Evolutionary conservation across 352 stramenopile genomes (phyloP), one percentile per base, ranked within the genome.

Genomic region (Plasmopara muralis): DNA sequence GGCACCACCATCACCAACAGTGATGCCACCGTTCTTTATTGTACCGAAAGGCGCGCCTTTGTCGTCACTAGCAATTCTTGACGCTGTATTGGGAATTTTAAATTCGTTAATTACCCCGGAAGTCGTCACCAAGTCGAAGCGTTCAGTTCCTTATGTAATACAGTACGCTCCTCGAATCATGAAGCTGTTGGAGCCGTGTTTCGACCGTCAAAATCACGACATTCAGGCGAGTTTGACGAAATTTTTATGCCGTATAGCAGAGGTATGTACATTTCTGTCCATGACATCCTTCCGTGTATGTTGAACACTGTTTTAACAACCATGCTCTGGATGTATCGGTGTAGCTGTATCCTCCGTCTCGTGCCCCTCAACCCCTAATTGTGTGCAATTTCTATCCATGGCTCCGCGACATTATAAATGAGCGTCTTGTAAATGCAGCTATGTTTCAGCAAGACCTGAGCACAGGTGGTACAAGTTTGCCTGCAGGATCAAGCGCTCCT

Each of bases 171-270:
- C 83, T 10, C 70, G 83, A 30, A 89, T 95, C 38, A 93, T 94
- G 83, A 95, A 95, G 66, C 54, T 95, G 13, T 53, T 94, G 13
- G 85, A 95, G 50, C 83, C 85, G 28, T 95, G 85, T 57, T 95
- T 95, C 57, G 83, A 93, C 55, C 79, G 80, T 8, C 68, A 77
- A n/a, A 89, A 90, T 46, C 44, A 63, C 31, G 83, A 91, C 33
- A 89, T 94, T 18, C 85, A 95, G 58, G 45, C 64, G 0, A 74
- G 69, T 37, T 56, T 94, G 12, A 85, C 74, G 0, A 74, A 54
- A 14, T 93, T 93, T 62, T 46, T 95, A 46, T 47, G 63, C 4
- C 74, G 81, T 38, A 87, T 95, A 60, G 57, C 77, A 15, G 72
- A 93, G 77, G 82, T 89, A 65, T 43, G 64, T 50, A 4, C 8